Conservation (phyloP, 495 filamentous ascomycete genomes). For the Penicillium longicatenatum region DNA sequence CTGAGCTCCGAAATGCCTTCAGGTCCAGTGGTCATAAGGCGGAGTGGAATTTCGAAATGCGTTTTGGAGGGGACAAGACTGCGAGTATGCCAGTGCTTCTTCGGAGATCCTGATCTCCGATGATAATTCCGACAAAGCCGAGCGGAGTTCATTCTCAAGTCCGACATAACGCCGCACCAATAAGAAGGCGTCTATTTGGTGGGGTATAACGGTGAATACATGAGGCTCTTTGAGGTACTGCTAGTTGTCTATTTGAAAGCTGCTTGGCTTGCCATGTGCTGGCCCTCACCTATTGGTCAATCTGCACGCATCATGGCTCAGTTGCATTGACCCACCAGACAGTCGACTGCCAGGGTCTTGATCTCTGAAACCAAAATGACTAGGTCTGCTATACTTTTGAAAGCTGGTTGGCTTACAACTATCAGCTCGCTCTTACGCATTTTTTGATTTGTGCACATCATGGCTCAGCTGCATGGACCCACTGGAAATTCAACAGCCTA, state of each 20-base stretch:
- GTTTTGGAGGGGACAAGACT: background rate
- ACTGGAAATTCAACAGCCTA: too few relatives aligned
- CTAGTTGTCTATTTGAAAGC: too few relatives aligned
- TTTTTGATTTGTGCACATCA: background rate
- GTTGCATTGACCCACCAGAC: background rate
- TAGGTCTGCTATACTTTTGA: background rate
- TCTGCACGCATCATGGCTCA: background rate
- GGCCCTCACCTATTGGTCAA: too few relatives aligned
- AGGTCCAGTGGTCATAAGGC: background rate
- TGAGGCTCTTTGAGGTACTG: too few relatives aligned
- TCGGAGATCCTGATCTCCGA: conserved; percentile 3
- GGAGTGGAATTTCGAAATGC: background rate
- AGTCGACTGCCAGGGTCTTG: background rate
- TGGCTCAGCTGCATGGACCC: background rate
- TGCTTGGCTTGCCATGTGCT: too few relatives aligned
- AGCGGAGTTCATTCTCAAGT: background rate
- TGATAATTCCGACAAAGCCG: background rate
- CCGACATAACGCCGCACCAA: background rate
- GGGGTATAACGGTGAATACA: too few relatives aligned
- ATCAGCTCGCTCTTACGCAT: background rate
- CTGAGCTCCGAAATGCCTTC: background rate
- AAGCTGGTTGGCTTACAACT: too few relatives aligned
- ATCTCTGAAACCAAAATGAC: background rate
- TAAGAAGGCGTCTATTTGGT: background rate
- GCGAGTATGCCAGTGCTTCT: background rate